Conservation (phyloP, 148 eudicot genomes). For the Fallopia convolvulus region DNA sequence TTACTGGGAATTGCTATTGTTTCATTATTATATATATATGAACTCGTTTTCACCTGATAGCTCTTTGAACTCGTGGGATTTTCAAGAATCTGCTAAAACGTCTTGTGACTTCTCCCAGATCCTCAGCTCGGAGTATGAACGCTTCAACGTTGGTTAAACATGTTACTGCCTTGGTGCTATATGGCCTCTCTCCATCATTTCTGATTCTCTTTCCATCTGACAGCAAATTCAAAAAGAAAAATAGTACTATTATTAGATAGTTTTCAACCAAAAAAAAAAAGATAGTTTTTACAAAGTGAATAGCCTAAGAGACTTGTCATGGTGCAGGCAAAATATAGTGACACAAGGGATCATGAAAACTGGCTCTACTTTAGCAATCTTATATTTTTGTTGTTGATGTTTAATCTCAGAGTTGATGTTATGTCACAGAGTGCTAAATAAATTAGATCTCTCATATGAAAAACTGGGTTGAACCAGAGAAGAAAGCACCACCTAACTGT, state of each 20-base stretch:
- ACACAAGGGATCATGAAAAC: not conserved
- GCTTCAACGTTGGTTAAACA: conserved; percentile 77
- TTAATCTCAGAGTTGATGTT: not conserved
- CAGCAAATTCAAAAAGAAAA: not conserved
- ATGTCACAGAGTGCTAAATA: not conserved
- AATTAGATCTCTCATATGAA: not conserved
- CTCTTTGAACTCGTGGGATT: conserved; percentile 61
- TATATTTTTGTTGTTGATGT: not conserved
- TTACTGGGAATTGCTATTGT: not conserved
- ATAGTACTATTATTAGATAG: not conserved
- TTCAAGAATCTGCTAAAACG: conserved; percentile 58
- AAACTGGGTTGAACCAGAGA: not conserved
- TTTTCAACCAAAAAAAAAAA: too few species aligned
- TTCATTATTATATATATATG: not conserved
- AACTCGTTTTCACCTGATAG: conserved; percentile 36
- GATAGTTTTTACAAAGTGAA: not conserved
- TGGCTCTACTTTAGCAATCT: not conserved
- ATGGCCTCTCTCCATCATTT: conserved; percentile 35
- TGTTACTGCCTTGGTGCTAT: conserved; percentile 49
- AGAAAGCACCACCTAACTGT: not conserved
- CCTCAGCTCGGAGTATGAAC: conserved; percentile 47
- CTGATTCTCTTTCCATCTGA: conserved; percentile 50
- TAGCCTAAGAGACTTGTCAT: not conserved
- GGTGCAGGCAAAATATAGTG: not conserved
- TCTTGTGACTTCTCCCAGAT: conserved; percentile 71